Evolutionary conservation across 805 yeast genomes (phyloP), one percentile per base, ranked within the genome.

Genomic region (Ascoidea rubescens): DNA sequence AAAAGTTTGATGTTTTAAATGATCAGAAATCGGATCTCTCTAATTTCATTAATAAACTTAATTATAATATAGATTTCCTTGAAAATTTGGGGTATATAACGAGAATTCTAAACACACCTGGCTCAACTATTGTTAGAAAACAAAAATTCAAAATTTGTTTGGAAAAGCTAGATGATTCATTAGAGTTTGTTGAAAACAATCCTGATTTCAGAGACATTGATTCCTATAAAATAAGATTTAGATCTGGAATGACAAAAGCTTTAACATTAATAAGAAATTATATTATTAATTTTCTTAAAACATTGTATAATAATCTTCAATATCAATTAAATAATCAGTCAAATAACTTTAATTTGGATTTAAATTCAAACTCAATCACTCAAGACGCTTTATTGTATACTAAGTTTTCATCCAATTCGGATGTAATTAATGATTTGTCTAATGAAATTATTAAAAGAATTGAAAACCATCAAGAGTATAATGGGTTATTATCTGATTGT

Each of bases 161-260:
- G 51, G 54, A 50, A 1, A 78, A 78, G 51, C 68, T 91, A 49
- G 95, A 89, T 60, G 68, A 66, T 14, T 87, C 95, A 43, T 65
- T 90, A 45, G 66, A 60, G 1, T 90, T 87, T 62, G 71, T 82
- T 5, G 70, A 72, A 6, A 66, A 68, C 2, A 76, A 81, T 51
- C 65, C 71, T 5, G 80, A 80, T 53, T 84, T 84, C 60, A 80
- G 78, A 60, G 96, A 89, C 51, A 70, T 78, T 8, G 91, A 81
- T 31, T 61, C 78, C 1, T 88, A 86, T 62, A 75, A 74, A 49
- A 78, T 80, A 56, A 75, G 90, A 54, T 87, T 87, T 67, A 78
- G 85, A 55, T 95, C 87, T 59, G 87, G 96, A 60, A 72, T 88
- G 74, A 80, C 90, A 1, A 74, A 96, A 54, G 82, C 95, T 1